Conservation (phyloP, 352 stramenopile species). For the Phytophthora ramorum region DNA sequence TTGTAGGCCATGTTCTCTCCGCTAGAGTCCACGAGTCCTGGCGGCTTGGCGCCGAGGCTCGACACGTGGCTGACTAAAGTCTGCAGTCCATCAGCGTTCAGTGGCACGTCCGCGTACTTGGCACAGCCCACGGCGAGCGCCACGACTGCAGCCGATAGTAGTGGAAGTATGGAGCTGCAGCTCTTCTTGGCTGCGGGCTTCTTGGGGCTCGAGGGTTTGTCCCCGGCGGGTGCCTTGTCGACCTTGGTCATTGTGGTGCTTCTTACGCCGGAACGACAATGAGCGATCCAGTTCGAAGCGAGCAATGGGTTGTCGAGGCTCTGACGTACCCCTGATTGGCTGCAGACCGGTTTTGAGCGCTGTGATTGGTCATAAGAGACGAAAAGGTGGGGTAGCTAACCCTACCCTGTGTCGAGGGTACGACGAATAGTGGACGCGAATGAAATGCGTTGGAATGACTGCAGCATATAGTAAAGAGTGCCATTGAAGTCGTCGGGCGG, state of each 20-base stretch:
- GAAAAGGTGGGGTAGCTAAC: conserved; percentile 6
- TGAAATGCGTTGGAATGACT: conserved; percentile 35
- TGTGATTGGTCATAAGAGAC: conserved; percentile 26
- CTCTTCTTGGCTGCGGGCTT: conserved; percentile 24
- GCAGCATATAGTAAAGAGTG: conserved; percentile 7
- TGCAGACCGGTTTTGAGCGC: conserved; percentile 1
- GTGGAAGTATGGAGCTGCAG: conserved; percentile 20
- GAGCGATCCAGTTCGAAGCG: conserved; percentile 1
- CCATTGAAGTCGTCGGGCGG: conserved; percentile 6
- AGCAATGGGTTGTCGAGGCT: conserved; percentile 2
- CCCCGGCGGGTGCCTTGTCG: conserved; percentile 4
- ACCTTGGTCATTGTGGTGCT: conserved; percentile 23
- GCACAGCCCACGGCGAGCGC: conserved; percentile 28
- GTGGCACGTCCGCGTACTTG: conserved; percentile 38
- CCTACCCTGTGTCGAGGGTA: conserved; percentile 6
- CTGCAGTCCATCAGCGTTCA: conserved; percentile 29
- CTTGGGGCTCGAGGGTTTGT: conserved; percentile 19
- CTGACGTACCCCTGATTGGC: conserved; percentile 32
- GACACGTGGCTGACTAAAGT: conserved; percentile 26
- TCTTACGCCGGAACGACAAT: conserved; percentile 4
- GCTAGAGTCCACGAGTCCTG: conserved; percentile 17
- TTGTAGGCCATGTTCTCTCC: conserved; percentile 46
- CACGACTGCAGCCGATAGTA: conserved; percentile 34
- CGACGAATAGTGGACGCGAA: conserved; percentile 18
- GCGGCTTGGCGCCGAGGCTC: neutral